A percentile compares a stretch with the other conserved stretches of the same genome.
phyloP scores from a whole-genome alignment of 371 early-diverging fungal genomes.

The Mortierella sp. region DNA sequence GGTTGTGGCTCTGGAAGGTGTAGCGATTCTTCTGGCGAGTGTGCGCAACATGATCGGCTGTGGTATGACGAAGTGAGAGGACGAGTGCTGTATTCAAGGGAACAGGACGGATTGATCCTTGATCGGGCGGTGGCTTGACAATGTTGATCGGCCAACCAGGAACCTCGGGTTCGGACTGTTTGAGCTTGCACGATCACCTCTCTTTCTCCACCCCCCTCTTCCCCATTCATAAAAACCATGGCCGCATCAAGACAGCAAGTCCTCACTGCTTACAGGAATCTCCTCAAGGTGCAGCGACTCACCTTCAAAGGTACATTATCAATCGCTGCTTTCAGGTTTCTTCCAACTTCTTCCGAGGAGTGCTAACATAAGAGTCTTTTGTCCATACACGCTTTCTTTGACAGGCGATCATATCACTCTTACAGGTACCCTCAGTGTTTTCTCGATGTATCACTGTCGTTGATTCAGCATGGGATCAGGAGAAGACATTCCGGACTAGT shows the following conservation, averaged over 20 bases:
- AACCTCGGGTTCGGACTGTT: no score
- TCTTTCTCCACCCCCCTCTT: neutral
- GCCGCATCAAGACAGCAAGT: constrained; percentile 45
- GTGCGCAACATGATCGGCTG: constrained; percentile 43
- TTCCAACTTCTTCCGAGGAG: neutral
- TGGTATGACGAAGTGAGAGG: neutral
- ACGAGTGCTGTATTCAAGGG: no score
- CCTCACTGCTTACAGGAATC: constrained; percentile 52
- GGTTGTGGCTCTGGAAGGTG: constrained; percentile 8
- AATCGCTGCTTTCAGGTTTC: no score
- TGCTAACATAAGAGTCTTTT: neutral
- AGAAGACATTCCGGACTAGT: neutral
- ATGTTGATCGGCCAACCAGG: no score
- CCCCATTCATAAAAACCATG: constrained; percentile 15
- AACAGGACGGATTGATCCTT: no score
- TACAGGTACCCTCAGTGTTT: constrained; percentile 34
- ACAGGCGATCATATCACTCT: constrained; percentile 44
- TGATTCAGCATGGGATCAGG: no score
- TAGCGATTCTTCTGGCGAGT: constrained; percentile 19
- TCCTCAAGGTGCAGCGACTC: constrained; percentile 48
- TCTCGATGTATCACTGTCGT: no score
- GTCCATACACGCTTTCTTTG: neutral
- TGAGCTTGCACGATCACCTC: neutral
- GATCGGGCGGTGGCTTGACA: no score
- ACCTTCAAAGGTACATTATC: constrained; percentile 53